A percentile compares a stretch with the other conserved stretches of the same genome.
phyloP scores from a whole-genome alignment of 78 protist species.

The Creolimax fragrantissima region DNA sequence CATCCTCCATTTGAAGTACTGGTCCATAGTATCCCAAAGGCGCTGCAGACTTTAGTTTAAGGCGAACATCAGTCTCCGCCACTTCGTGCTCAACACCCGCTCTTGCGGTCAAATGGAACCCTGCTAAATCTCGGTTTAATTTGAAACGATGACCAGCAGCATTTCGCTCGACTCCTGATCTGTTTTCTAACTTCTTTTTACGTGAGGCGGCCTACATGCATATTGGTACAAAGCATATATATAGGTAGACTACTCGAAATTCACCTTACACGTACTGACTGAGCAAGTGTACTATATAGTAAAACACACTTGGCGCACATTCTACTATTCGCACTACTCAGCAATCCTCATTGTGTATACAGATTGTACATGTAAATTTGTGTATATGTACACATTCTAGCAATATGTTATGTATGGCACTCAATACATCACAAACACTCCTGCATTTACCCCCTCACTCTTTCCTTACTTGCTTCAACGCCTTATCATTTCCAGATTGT shows the following conservation, averaged over 20 bases:
- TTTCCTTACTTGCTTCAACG: not conserved
- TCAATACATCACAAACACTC: too few relatives aligned
- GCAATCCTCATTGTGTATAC: too few relatives aligned
- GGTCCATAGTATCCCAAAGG: constrained; percentile 16
- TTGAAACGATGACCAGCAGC: constrained; percentile 17
- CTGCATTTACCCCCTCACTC: too few relatives aligned
- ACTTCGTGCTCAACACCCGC: not conserved
- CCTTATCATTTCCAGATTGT: not conserved
- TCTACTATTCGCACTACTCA: too few relatives aligned
- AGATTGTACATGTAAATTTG: too few relatives aligned
- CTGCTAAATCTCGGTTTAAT: constrained; percentile 14
- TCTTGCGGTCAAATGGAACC: not conserved
- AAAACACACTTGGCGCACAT: too few relatives aligned
- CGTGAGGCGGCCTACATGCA: constrained; percentile 14
- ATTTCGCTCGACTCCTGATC: constrained; percentile 1
- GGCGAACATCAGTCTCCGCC: not conserved
- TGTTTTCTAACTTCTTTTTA: not conserved
- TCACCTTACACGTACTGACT: too few relatives aligned
- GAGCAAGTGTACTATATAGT: too few relatives aligned
- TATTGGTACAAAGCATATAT: not conserved
- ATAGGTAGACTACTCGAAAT: too few relatives aligned
- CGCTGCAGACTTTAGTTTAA: not conserved
- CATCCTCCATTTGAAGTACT: not conserved
- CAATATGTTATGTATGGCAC: too few relatives aligned
- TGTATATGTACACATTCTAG: too few relatives aligned